A percentile compares a stretch with the other conserved stretches of the same genome.
Conservation (phyloP, 2,329 filamentous ascomycete genomes). For the Pseudocercospora cruenta region DNA sequence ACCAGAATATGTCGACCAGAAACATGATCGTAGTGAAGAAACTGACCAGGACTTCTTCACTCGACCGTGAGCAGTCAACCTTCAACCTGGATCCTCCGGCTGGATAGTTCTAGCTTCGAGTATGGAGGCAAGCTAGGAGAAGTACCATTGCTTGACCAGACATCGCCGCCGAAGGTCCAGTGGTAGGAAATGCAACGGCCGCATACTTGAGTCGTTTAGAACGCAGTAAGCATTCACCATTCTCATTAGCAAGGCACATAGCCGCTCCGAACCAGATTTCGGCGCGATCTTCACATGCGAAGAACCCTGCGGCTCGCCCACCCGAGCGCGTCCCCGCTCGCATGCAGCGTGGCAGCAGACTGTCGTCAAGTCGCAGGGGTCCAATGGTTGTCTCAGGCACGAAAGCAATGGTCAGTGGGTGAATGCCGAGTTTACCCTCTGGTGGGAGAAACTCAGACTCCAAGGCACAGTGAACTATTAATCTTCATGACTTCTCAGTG, state of each 20-base stretch:
- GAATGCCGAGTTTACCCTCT: constrained; percentile 1
- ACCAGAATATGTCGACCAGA: no score
- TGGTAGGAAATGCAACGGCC: not conserved
- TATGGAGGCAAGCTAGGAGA: not conserved
- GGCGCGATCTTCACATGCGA: constrained; percentile 7
- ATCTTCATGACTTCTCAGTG: not conserved
- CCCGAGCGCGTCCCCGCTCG: constrained; percentile 10
- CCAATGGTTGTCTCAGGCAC: constrained; percentile 9
- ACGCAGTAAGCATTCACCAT: not conserved
- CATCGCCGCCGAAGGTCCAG: not conserved
- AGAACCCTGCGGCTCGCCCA: not conserved
- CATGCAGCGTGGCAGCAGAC: not conserved
- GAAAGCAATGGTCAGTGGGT: not conserved
- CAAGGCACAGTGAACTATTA: not conserved
- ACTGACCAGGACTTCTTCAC: not conserved
- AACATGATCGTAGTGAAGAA: not conserved
- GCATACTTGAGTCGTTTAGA: not conserved
- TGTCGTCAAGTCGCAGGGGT: constrained; percentile 9
- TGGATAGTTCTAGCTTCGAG: not conserved
- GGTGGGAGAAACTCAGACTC: not conserved
- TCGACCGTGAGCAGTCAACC: not conserved
- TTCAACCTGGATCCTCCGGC: not conserved
- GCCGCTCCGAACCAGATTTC: not conserved
- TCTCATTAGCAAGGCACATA: not conserved
- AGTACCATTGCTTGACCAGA: not conserved